Evolutionary conservation across 78 protist species (phyloP).

Genomic region (Dictyostelium intermedium): DNA sequence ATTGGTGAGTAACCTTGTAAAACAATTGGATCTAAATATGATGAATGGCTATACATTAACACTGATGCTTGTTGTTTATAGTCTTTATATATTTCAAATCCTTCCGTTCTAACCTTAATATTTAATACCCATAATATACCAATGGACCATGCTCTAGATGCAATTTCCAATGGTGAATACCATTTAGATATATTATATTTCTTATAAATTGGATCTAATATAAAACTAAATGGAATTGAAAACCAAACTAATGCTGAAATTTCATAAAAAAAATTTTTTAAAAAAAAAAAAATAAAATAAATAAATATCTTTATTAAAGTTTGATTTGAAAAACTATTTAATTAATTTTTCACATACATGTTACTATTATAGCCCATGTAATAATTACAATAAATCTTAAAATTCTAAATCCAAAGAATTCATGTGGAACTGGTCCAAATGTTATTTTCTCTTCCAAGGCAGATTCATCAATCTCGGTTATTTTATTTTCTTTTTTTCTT

Average conservation of each 20-base stretch:
- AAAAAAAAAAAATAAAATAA: neutral
- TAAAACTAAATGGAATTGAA: constrained; percentile 1
- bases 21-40: constrained; percentile 59
- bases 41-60: constrained; percentile 33
- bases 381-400: constrained; percentile 14
- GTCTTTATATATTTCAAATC: neutral
- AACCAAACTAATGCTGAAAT: constrained; percentile 45
- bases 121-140: constrained; percentile 12
- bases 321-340: neutral
- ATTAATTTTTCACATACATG: neutral
- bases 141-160: constrained; percentile 35
- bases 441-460: neutral
- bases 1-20: constrained; percentile 47
- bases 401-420: neutral
- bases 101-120: constrained; percentile 3
- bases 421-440: neutral
- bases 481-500: neutral
- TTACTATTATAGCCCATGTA: constrained; percentile 12
- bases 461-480: neutral
- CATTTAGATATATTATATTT: neutral
- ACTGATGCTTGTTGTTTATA: constrained; percentile 21
- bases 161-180: neutral
- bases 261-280: neutral
- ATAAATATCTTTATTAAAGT: neutral
- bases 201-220: neutral